Percentiles rank a stretch among this genome's conserved stretches.
Evolutionary conservation across 805 yeast genomes (phyloP).

Genomic region (Candida tallmaniae): DNA sequence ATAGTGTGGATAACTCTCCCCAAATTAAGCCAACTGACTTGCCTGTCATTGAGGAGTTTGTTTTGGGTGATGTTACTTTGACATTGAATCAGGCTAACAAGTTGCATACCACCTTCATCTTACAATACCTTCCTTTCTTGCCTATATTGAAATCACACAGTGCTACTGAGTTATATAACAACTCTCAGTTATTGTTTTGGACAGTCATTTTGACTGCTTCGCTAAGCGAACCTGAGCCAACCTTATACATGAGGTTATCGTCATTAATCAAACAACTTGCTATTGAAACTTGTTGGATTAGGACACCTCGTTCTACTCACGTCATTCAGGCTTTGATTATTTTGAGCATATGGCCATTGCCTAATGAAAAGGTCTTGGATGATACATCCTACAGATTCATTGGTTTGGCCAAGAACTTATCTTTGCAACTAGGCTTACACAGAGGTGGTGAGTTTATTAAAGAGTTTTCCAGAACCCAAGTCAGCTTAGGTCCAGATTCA

Average conservation of each 20-base stretch:
- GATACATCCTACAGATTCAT: conserved; percentile 88
- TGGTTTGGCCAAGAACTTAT: conserved; percentile 79
- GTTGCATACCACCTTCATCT: conserved; percentile 65
- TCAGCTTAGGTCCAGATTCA: conserved; percentile 75
- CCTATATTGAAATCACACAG: conserved; percentile 71
- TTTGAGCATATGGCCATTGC: conserved; percentile 88
- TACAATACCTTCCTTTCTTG: conserved; percentile 65
- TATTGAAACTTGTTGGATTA: conserved; percentile 87
- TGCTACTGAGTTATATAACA: conserved; percentile 74
- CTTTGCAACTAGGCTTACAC: conserved; percentile 84
- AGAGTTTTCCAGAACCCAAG: conserved; percentile 88
- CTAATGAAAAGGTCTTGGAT: conserved; percentile 86
- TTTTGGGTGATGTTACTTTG: conserved; percentile 70
- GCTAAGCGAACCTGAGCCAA: conserved; percentile 81
- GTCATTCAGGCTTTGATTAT: conserved; percentile 85
- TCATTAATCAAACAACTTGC: conserved; percentile 81
- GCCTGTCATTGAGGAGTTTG: conserved; percentile 51
- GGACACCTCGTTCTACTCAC: conserved; percentile 91
- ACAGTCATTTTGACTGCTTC: conserved; percentile 84
- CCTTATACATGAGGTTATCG: conserved; percentile 69
- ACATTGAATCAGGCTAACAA: conserved; percentile 64
- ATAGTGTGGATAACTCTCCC: conserved; percentile 26
- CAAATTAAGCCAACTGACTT: conserved; percentile 14
- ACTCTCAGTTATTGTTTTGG: conserved; percentile 86
- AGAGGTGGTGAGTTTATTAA: conserved; percentile 82